Conservation (phyloP, 2,329 filamentous ascomycete species). For the Magnaporthiopsis rhizophila region DNA sequence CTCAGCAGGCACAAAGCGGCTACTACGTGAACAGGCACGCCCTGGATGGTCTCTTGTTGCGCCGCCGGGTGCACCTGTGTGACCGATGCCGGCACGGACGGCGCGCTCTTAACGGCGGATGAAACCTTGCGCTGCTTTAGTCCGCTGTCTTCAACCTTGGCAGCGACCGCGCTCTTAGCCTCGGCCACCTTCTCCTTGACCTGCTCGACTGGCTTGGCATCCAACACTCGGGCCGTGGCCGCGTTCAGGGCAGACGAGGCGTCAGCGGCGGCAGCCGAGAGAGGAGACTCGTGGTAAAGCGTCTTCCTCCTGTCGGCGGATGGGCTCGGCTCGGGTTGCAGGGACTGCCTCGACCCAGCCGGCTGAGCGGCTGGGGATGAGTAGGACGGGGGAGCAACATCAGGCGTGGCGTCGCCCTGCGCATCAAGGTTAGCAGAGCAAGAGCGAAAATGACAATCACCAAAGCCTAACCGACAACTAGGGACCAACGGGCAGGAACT, state of each 20-base stretch:
- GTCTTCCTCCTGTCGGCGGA: conserved; percentile 11
- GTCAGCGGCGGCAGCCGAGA: conserved; percentile 11
- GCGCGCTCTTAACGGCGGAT: neutral
- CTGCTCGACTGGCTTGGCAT: conserved; percentile 16
- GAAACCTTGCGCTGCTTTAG: conserved; percentile 67
- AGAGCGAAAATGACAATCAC: neutral
- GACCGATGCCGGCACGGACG: neutral
- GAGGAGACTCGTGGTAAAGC: conserved; percentile 7
- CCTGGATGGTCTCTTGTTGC: conserved; percentile 48
- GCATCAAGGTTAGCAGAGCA: neutral
- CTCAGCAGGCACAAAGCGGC: conserved; percentile 78
- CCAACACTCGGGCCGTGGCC: neutral
- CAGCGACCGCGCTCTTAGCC: conserved; percentile 64
- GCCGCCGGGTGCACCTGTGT: conserved; percentile 8
- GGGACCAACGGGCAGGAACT: neutral
- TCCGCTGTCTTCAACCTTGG: conserved; percentile 62
- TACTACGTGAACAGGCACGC: conserved; percentile 80
- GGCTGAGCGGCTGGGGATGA: conserved; percentile 18
- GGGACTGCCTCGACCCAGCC: neutral
- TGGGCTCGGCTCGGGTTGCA: conserved; percentile 3
- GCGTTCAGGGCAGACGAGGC: conserved; percentile 16
- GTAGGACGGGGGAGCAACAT: conserved; percentile 22
- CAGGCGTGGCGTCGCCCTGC: conserved; percentile 25
- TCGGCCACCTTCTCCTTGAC: conserved; percentile 36
- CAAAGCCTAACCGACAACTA: neutral